These are phyloP conservation scores for Penicillium tannophilum DNA, from an alignment of 495 filamentous ascomycete genomes.

Conservation along the genomic window DNA sequence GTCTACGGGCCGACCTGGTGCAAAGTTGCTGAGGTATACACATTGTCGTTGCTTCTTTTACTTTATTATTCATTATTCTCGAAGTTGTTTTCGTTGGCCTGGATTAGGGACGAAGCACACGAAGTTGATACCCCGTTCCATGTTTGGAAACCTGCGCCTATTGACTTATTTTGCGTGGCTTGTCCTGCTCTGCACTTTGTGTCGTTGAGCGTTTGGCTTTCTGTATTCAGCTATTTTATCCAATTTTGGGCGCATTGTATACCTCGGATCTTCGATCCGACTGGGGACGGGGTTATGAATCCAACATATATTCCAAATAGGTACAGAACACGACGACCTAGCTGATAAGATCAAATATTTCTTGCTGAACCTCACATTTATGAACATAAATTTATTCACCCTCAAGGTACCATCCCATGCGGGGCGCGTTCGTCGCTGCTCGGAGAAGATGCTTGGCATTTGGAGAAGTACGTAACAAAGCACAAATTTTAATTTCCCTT, in stretches of 20 bases:
- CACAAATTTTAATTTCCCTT: not conserved
- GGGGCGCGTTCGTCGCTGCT: not conserved
- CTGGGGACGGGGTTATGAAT: constrained; percentile 17
- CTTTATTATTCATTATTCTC: not conserved
- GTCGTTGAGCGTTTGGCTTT: constrained; percentile 17
- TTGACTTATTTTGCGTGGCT: constrained; percentile 11
- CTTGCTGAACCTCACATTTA: not conserved
- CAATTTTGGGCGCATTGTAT: constrained; percentile 16
- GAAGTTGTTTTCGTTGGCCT: constrained; percentile 22
- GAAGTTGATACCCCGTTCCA: constrained; percentile 43
- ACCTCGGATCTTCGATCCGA: constrained; percentile 19
- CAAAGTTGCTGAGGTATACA: constrained; percentile 23
- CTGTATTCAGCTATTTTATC: constrained; percentile 3
- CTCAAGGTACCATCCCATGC: not conserved
- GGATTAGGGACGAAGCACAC: constrained; percentile 40
- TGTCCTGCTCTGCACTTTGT: constrained; percentile 12
- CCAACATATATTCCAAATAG: constrained; percentile 19
- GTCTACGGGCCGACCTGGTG: constrained; percentile 18
- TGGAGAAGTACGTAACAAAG: not conserved
- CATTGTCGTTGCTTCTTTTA: constrained; percentile 8
- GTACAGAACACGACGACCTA: constrained; percentile 24
- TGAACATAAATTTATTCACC: not conserved
- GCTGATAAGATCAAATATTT: constrained; percentile 4
- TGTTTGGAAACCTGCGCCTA: constrained; percentile 18
- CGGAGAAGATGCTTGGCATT: not conserved